Percentiles rank a stretch among this genome's conserved stretches.
Conservation (phyloP, 495 filamentous ascomycete genomes). For the Penicillium malachiteum region DNA sequence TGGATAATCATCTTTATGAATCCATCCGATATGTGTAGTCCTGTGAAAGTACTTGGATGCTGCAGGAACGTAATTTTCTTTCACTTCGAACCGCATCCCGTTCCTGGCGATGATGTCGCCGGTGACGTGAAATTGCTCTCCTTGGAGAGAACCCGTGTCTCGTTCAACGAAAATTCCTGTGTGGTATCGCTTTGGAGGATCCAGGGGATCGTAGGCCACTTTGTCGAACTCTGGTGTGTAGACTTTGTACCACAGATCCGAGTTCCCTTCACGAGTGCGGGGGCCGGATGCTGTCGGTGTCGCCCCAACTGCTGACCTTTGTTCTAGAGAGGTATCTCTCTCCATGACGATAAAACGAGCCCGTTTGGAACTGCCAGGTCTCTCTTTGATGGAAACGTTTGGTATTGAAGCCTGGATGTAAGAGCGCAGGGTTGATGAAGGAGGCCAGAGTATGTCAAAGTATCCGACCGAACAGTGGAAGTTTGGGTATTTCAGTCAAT, state of each 20-base stretch:
- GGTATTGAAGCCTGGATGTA: neutral
- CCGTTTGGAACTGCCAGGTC: neutral
- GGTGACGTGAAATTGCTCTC: constrained; percentile 1
- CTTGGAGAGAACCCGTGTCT: neutral
- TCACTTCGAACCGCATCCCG: neutral
- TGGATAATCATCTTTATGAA: neutral
- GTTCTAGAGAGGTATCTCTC: neutral
- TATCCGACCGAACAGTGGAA: neutral
- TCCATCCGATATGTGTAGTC: neutral
- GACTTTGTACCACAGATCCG: neutral
- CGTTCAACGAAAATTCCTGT: neutral
- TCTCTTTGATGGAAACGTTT: neutral
- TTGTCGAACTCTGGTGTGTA: neutral
- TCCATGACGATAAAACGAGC: no score
- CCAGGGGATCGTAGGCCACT: neutral
- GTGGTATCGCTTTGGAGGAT: neutral
- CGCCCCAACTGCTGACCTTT: neutral
- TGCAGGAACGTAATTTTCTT: neutral
- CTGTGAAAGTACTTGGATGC: no score
- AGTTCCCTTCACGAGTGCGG: neutral
- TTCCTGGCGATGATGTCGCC: neutral
- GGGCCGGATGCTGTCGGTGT: neutral
- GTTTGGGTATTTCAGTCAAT: neutral
- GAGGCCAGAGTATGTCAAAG: neutral
- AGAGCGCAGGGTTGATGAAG: neutral